These are phyloP conservation scores for Cutaneotrichosporon cavernicola DNA, from an alignment of 1,284 basidiomycete species.

Conservation along the genomic window DNA sequence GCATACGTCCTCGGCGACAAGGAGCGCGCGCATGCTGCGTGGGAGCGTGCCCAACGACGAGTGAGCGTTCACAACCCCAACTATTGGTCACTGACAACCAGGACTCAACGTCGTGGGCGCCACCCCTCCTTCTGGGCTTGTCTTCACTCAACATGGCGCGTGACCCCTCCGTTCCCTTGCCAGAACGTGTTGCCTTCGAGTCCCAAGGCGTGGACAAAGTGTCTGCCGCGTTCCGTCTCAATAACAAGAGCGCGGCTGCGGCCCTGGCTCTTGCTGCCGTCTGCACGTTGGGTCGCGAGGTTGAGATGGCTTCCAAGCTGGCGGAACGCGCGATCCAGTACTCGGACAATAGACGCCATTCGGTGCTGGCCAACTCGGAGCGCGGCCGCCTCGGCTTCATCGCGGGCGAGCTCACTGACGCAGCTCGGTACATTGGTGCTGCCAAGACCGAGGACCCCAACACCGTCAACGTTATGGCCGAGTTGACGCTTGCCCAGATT, in stretches of 20 bases:
- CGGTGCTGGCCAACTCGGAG: slow-evolving; percentile 74
- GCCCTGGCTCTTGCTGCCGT: slow-evolving; percentile 41
- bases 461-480: slow-evolving; percentile 65
- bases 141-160: slow-evolving; percentile 76
- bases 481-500: slow-evolving; percentile 80
- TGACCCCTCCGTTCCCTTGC: slow-evolving; percentile 59
- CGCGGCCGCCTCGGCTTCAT: slow-evolving; percentile 73
- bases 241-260: slow-evolving; percentile 43
- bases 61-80: slow-evolving; percentile 56
- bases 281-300: slow-evolving; percentile 36
- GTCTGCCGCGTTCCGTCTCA: slow-evolving; percentile 44
- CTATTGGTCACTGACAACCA: slow-evolving; percentile 44
- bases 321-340: slow-evolving; percentile 90
- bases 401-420: slow-evolving; percentile 63
- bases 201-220: slow-evolving; percentile 40
- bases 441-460: slow-evolving; percentile 68
- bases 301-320: slow-evolving; percentile 72
- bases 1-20: slow-evolving; percentile 82
- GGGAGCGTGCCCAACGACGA: slow-evolving; percentile 79
- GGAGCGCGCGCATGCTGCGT: slow-evolving; percentile 73
- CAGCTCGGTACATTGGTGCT: slow-evolving; percentile 70
- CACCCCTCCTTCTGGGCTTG: slow-evolving; percentile 75
- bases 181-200: slow-evolving; percentile 39
- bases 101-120: slow-evolving; percentile 74
- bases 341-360: slow-evolving; percentile 77